These are phyloP conservation scores for Neocallimastix lanati DNA, from an alignment of 192 early-diverging fungal genomes.

Conservation along the genomic window DNA sequence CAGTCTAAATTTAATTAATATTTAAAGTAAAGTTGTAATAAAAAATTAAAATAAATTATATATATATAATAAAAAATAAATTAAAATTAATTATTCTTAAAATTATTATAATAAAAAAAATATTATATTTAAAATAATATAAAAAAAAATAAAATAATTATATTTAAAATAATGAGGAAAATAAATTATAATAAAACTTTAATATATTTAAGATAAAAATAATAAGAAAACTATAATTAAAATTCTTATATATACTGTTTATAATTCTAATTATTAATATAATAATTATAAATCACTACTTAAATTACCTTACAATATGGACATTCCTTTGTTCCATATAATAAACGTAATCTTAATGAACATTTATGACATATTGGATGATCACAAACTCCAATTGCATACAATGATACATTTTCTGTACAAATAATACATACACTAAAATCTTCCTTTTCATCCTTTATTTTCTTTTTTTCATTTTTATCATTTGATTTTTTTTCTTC, in stretches of 20 bases:
- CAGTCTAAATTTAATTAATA: conserved; percentile 30
- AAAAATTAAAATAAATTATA: background rate
- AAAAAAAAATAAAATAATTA: too few relatives aligned
- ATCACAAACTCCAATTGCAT: conserved; percentile 74
- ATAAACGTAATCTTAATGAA: conserved; percentile 67
- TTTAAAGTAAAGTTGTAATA: too few relatives aligned
- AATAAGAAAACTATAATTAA: too few relatives aligned
- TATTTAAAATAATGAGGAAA: too few relatives aligned
- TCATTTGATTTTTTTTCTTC: background rate
- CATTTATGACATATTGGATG: conserved; percentile 88
- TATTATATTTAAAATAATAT: too few relatives aligned
- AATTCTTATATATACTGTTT: too few relatives aligned
- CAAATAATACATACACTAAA: conserved; percentile 63
- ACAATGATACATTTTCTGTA: conserved; percentile 57
- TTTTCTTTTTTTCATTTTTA: background rate
- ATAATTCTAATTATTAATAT: too few relatives aligned
- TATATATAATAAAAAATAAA: background rate
- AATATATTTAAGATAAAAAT: too few relatives aligned
- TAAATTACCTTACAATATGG: conserved; percentile 69
- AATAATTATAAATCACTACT: background rate
- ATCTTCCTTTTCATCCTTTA: background rate
- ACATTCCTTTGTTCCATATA: conserved; percentile 73
- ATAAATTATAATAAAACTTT: too few relatives aligned
- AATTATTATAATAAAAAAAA: too few relatives aligned
- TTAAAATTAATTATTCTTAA: too few relatives aligned